Conservation (phyloP, 805 yeast species). For the Teunomyces funiuensis region DNA sequence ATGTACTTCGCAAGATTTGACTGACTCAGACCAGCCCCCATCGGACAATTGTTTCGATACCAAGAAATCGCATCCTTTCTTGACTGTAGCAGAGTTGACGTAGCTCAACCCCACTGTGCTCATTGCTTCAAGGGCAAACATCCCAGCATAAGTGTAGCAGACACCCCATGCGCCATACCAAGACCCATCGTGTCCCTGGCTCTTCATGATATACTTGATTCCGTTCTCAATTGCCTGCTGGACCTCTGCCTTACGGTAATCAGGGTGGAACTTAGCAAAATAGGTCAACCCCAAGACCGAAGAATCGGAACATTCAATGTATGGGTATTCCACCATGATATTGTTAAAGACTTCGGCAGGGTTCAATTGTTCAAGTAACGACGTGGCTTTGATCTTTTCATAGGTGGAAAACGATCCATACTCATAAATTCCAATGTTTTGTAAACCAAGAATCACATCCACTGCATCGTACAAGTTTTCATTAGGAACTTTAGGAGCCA, state of each 20-base stretch:
- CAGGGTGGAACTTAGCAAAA: slow-evolving; percentile 61
- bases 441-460: slow-evolving; percentile 73
- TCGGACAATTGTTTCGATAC: slow-evolving; percentile 73
- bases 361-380: slow-evolving; percentile 71
- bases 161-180: slow-evolving; percentile 99
- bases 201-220: slow-evolving; percentile 61
- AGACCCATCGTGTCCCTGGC: slow-evolving; percentile 79
- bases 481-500: slow-evolving; percentile 53
- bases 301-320: slow-evolving; percentile 97
- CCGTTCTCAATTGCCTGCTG: slow-evolving; percentile 72
- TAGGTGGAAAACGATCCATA: slow-evolving; percentile 92
- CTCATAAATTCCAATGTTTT: slow-evolving; percentile 75
- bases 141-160: slow-evolving; percentile 91
- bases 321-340: slow-evolving; percentile 98
- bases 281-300: slow-evolving; percentile 84
- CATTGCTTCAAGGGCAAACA: slow-evolving; percentile 96
- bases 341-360: slow-evolving; percentile 99
- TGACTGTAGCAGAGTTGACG: slow-evolving; percentile 58
- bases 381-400: slow-evolving; percentile 81
- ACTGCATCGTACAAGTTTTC: slow-evolving; percentile 63
- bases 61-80: slow-evolving; percentile 82
- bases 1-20: slow-evolving; percentile 83
- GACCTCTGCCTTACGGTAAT: slow-evolving; percentile 68
- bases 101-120: slow-evolving; percentile 66
- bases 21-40: slow-evolving; percentile 98